Percentiles rank a stretch among this genome's conserved stretches.
phyloP scores from a whole-genome alignment of 495 filamentous ascomycete genomes.

The Penicillium arizonense region DNA sequence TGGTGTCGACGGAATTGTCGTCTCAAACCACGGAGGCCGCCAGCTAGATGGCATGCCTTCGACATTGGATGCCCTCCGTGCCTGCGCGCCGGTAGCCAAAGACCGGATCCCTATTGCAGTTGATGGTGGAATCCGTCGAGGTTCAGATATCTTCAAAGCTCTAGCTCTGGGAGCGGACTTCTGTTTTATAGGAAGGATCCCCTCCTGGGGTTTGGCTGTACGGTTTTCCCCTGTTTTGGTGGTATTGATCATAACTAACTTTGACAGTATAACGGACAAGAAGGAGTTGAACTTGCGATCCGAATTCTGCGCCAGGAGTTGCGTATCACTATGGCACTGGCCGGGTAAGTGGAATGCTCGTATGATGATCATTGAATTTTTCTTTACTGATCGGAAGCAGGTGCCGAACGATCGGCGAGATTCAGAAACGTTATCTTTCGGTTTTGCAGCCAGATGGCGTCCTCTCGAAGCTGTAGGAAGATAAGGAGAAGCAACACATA shows the following conservation, averaged over 20 bases:
- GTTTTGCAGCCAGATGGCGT: slow-evolving; percentile 18
- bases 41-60: slow-evolving; percentile 87
- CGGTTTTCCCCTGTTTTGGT: slow-evolving; percentile 8
- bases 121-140: slow-evolving; percentile 84
- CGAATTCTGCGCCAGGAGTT: slow-evolving; percentile 38
- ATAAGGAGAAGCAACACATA: no score
- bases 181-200: slow-evolving; percentile 76
- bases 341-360: slow-evolving; percentile 21
- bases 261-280: slow-evolving; percentile 39
- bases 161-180: slow-evolving; percentile 82
- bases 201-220: slow-evolving; percentile 67
- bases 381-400: slow-evolving; percentile 7
- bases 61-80: slow-evolving; percentile 79
- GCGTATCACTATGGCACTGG: slow-evolving; percentile 37
- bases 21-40: slow-evolving; percentile 91
- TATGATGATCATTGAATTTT: not conserved
- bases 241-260: slow-evolving; percentile 9
- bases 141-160: slow-evolving; percentile 92
- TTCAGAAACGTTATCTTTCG: slow-evolving; percentile 21
- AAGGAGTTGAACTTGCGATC: slow-evolving; percentile 37
- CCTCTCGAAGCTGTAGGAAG: slow-evolving; percentile 17
- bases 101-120: slow-evolving; percentile 77
- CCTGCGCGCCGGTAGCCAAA: slow-evolving; percentile 82
- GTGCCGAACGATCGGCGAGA: slow-evolving; percentile 22
- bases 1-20: slow-evolving; percentile 80